Evolutionary conservation across 768 basidiomycete species (phyloP).

Genomic region (Suillus cothurnatus): DNA sequence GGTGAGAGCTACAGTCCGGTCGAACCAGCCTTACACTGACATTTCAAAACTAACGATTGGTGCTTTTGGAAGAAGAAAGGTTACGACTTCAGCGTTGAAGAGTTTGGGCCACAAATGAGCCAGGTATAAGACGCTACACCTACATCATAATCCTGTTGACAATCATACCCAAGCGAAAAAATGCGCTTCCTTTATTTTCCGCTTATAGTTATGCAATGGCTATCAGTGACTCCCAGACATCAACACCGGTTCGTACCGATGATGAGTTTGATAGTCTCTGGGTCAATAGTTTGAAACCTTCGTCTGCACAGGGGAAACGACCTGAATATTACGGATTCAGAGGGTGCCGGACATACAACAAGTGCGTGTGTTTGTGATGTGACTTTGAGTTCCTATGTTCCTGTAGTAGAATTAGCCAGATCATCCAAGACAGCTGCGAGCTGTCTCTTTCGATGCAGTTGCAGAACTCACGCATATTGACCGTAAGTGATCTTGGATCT

Average conservation of each 20-base stretch:
- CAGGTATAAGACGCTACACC: not conserved
- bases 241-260: not conserved
- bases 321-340: not conserved
- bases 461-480: not conserved
- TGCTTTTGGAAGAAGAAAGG: not conserved
- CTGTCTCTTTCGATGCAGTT: not conserved
- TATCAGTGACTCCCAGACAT: not conserved
- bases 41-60: not conserved
- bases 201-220: not conserved
- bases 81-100: not conserved
- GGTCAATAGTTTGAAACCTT: not conserved
- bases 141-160: not conserved
- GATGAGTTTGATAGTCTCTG: not conserved
- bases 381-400: not conserved
- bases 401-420: not conserved
- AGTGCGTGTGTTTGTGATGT: not conserved
- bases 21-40: not conserved
- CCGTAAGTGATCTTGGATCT: not conserved
- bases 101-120: no score
- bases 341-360: not conserved
- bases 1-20: not conserved
- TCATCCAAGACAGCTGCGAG: not conserved
- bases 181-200: not conserved
- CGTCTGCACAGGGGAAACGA: not conserved
- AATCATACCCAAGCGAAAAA: not conserved